Evolutionary conservation across 768 basidiomycete species (phyloP), one percentile per base, ranked within the genome.

Genomic region (Podaxis sp.): DNA sequence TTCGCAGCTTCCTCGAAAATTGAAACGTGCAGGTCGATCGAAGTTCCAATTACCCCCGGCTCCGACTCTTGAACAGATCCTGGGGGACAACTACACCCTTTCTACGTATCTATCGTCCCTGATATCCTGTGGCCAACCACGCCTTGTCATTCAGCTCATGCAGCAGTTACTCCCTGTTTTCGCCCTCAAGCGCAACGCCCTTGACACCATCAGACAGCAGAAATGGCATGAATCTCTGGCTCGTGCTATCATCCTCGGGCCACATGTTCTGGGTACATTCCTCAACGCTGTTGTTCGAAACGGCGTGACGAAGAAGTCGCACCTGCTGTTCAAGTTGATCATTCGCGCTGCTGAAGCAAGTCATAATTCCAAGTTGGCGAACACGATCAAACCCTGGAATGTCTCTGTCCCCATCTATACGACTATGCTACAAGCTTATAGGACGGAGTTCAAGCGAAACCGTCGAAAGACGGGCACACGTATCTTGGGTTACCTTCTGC

Each of bases 391-490:
- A 22, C 85, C 88, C 0, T 95, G 92, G 92, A 78, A 78, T 58
- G 73, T 93, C 19, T 84, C 87, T 7, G 74, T 87, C 2, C 78
- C 86, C 8, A 85, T 88, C 1, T 93, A 91, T 70, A 93, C 89
- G 1, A 74, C 83, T 54, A 90, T 93, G 86, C 70, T 94, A 61
- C 79, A 85, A 52, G 75, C 83, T 36, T 92, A 89, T 65, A 80
- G 76, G 0, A 67, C 70, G 3, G 81, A 84, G 69, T 80, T 79
- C n/a, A 71, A 69, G 70, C 65, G 73, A 63, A 48, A 17, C 24
- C 42, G 46, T 13, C 42, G 48, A n/a, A 28, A 19, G n/a, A 53
- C 22, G 13, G 58, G 46, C 4, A 24, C n/a, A n/a, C 19, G 15
- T 36, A 38, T 28, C n/a, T n/a, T 63, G 13, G 9, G 6, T 9